Base-by-base conservation (phyloP, 768 basidiomycete genomes). In the Chalciporus sphaerocephalus region DNA sequence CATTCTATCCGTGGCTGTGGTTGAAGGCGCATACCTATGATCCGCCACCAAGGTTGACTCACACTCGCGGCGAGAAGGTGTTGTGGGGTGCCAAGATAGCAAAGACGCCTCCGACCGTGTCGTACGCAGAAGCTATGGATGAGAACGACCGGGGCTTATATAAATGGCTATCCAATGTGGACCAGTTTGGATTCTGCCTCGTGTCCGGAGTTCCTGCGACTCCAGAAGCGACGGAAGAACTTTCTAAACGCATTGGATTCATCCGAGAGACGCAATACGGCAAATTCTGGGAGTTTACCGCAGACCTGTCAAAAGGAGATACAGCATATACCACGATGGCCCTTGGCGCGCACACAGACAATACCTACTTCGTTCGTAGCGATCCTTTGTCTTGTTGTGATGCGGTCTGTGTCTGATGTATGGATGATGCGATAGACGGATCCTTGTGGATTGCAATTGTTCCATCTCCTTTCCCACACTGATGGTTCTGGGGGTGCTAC, bases 201-300 rank as follows among this genome's bases (percentile, higher is more conserved):
- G 74, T 97, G 7, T 73, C 80, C 13, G 89, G 82, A 10, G 86
- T 95, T 11, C 91, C 93, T 4, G 61, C 75, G 1, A 90, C 84
- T 0, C 76, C 88, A 5, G 85, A 92, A 62, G 88, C 82, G 3
- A 99, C 95, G 0, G 91, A 97, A 60, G 71, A 75, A 51, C 72
- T 97, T 1, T 73, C 81, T 10, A 64, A 76, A 45, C 78, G 86
- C 25, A 92, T 98, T 48, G 86, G 81, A 4, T 90, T 88, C 57
- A 93, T 96, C 47, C 80, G 94, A 35, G 84, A 95, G 65, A 97
- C 95, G 0, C 83, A 85, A 41, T 85, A 98, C 57, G 95, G 94
- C 25, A 83, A 81, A 46, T 94, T 97, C 67, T 99, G 95, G 94
- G 92, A 97, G 58, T 95, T 98, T 59, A 96, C 92, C 1, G 81